Conservation (phyloP, 139 green algal genomes). For the Chlorella sp. region DNA sequence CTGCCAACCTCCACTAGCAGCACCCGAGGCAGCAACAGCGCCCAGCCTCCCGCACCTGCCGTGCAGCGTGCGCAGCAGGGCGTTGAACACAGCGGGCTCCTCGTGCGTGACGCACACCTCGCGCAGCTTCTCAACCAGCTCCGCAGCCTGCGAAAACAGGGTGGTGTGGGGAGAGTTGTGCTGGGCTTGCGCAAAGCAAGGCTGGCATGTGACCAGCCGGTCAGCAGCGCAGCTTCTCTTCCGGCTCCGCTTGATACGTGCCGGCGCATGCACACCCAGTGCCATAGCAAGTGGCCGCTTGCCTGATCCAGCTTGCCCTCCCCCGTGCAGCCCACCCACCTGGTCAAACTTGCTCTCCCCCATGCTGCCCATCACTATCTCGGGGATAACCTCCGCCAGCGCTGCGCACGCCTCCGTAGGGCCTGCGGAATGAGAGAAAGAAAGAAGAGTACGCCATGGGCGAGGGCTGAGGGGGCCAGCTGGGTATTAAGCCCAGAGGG, state of each 20-base stretch:
- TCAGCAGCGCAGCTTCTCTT: too few relatives aligned
- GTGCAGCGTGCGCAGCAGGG: not conserved
- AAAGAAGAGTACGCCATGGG: too few relatives aligned
- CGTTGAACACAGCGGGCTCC: slow-evolving; percentile 5
- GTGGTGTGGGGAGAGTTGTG: too few relatives aligned
- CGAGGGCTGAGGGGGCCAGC: too few relatives aligned
- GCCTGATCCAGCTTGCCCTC: too few relatives aligned
- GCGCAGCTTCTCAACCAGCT: slow-evolving; percentile 89
- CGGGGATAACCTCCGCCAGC: not conserved
- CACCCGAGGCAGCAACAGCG: slow-evolving; percentile 19
- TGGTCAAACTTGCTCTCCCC: not conserved
- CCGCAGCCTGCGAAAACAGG: slow-evolving; percentile 85
- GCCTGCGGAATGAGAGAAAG: too few relatives aligned
- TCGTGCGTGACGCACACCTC: not conserved
- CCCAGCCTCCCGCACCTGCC: not conserved
- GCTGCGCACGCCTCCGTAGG: not conserved
- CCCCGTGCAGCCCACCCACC: not conserved
- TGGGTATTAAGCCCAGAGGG: too few relatives aligned
- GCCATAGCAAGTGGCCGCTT: too few relatives aligned
- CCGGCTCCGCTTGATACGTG: too few relatives aligned
- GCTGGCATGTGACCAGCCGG: too few relatives aligned
- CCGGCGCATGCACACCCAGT: too few relatives aligned
- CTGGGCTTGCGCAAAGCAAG: not conserved
- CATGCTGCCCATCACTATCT: slow-evolving; percentile 4
- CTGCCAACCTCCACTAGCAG: not conserved